Percentiles rank a stretch among this genome's conserved stretches.
phyloP scores from a whole-genome alignment of 164 flowering plant genomes.

The Aristolochia contorta region DNA sequence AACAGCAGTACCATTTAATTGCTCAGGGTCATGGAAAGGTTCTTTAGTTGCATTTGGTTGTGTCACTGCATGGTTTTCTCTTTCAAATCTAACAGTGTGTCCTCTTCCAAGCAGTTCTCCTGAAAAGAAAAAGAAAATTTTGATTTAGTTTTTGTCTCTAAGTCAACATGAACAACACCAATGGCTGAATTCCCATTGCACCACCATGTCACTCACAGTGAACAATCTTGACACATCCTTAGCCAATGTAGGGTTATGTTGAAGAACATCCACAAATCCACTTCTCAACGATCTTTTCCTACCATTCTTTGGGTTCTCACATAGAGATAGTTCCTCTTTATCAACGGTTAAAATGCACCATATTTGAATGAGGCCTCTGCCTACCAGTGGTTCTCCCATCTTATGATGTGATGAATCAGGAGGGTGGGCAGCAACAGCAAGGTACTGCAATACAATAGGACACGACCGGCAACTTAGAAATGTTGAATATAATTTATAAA shows the following conservation, averaged over 20 bases:
- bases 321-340: slow-evolving; percentile 18
- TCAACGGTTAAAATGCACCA: slow-evolving; percentile 61
- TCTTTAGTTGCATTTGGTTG: too few relatives aligned
- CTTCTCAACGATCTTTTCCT: slow-evolving; percentile 29
- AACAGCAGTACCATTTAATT: too few relatives aligned
- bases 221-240: slow-evolving; percentile 17
- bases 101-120: too few relatives aligned
- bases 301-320: slow-evolving; percentile 56
- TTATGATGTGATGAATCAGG: slow-evolving; percentile 88
- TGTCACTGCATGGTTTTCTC: too few relatives aligned
- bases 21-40: too few relatives aligned
- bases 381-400: slow-evolving; percentile 63
- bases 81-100: too few relatives aligned
- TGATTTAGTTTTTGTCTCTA: too few relatives aligned
- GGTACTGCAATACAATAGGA: slow-evolving; percentile 38
- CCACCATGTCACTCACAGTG: slow-evolving; percentile 1
- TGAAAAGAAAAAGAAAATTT: too few relatives aligned
- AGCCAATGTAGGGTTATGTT: slow-evolving; percentile 20
- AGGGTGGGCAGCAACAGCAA: slow-evolving; percentile 97
- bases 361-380: slow-evolving; percentile 84
- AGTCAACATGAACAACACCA: neutral
- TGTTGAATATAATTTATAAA: neutral
- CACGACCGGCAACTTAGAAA: neutral
- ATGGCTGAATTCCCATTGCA: neutral
- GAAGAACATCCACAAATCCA: slow-evolving; percentile 12